Evolutionary conservation across 2,329 filamentous ascomycete species (phyloP), one percentile per base, ranked within the genome.

Genomic region (Ceratocystis huliohia): DNA sequence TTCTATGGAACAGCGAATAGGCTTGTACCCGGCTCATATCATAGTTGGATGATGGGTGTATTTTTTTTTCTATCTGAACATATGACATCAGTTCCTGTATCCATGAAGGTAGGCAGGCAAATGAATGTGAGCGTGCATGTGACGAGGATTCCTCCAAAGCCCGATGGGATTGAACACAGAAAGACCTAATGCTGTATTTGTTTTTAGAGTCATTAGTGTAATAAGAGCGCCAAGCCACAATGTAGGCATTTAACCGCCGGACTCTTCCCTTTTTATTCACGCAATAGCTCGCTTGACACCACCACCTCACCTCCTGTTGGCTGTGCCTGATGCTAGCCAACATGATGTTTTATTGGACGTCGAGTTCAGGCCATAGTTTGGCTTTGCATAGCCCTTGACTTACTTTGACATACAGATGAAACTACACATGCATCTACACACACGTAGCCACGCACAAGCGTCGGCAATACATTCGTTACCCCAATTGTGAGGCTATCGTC

Each of bases 1-100:
- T 45, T 57, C 63, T 15, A 30, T 20, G 48, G 46, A 33, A 65
- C 25, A 65, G 30, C 22, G 5, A 25, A 41, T 56, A 17, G 33
- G 48, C 65, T 53, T 62, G 25, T 46, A 15, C 17, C 22, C 59
- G 44, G 63, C 61, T 65, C 46, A 63, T 65, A 65, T 67, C 28
- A 65, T 57, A 46, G 46, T 56, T 62, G 65, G 53, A 67, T 67
- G 62, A 65, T 41, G 44, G 30, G 33, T 22, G 17, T 10, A 15
- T 48, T 48, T 57, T 57, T 46, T 66, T 63, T 46, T 41, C 22
- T 37, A 59, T 59, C 56, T 37, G 56, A 59, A 59, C 56, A 59
- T 59, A 59, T 37, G 56, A 59, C 5, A 59, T 33, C 25, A 59
- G 28, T 37, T 59, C 17, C 33, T 59, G 28, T 33, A 59, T 59